Conservation (phyloP, 768 basidiomycete genomes). For the Gymnopilus dilepis region DNA sequence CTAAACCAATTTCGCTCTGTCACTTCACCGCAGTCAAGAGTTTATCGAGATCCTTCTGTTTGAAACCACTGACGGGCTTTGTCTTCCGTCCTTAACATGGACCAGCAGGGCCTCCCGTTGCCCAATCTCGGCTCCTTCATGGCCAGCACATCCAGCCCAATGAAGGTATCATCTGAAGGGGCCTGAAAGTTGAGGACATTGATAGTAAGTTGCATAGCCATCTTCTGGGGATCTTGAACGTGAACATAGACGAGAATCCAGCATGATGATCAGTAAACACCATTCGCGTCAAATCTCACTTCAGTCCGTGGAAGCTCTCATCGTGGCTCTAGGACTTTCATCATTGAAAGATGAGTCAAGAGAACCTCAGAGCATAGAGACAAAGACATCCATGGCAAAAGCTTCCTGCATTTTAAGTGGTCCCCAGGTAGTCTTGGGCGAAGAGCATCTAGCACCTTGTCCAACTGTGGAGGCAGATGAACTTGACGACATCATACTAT, state of each 20-base stretch:
- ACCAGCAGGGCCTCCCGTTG: too few relatives aligned
- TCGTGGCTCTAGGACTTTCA: slow-evolving; percentile 19
- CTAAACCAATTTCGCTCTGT: too few relatives aligned
- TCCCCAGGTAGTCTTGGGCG: neutral
- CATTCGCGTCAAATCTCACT: slow-evolving; percentile 6
- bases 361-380: neutral
- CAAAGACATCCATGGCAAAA: neutral
- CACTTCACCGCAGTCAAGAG: too few relatives aligned
- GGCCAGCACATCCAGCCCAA: too few relatives aligned
- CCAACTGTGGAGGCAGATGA: neutral
- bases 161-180: too few relatives aligned
- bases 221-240: too few relatives aligned
- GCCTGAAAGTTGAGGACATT: too few relatives aligned
- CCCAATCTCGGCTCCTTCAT: too few relatives aligned
- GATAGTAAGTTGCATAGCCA: too few relatives aligned
- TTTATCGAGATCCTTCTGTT: too few relatives aligned
- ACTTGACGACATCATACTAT: slow-evolving; percentile 17
- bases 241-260: neutral
- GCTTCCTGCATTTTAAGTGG: neutral
- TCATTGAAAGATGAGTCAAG: neutral
- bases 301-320: slow-evolving; percentile 19
- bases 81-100: too few relatives aligned
- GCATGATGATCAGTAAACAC: neutral
- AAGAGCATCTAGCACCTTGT: slow-evolving; percentile 2
- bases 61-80: too few relatives aligned